A percentile compares a stretch with the other conserved stretches of the same genome.
phyloP scores from a whole-genome alignment of 2,329 filamentous ascomycete genomes.

The Penicillium sp. region DNA sequence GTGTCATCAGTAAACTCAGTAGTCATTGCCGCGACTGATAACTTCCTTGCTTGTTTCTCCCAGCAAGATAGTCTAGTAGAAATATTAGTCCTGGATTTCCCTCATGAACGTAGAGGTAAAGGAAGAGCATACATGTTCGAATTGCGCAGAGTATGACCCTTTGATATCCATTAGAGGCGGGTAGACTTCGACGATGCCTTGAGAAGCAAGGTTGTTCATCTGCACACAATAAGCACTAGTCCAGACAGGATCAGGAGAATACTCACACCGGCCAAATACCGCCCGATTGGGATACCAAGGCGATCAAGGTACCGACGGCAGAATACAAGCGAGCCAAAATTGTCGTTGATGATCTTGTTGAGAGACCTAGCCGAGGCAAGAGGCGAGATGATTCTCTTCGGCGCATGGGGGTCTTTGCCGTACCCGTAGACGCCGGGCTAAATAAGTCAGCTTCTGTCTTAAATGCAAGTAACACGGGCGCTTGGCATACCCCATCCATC shows the following conservation, averaged over 20 bases:
- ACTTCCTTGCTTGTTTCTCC: slow-evolving; percentile 50
- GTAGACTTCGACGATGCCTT: slow-evolving; percentile 59
- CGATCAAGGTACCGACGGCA: slow-evolving; percentile 62
- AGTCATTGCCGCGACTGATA: slow-evolving; percentile 54
- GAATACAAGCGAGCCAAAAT: slow-evolving; percentile 63
- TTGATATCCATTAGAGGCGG: slow-evolving; percentile 56
- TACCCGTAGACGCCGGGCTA: slow-evolving; percentile 56
- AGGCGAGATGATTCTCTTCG: slow-evolving; percentile 31
- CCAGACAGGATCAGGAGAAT: background rate
- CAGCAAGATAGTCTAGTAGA: slow-evolving; percentile 48
- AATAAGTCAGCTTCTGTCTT: background rate
- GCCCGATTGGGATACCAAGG: slow-evolving; percentile 52
- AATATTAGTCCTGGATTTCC: slow-evolving; percentile 8
- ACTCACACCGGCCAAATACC: slow-evolving; percentile 58
- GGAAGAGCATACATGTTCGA: slow-evolving; percentile 52
- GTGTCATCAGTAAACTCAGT: slow-evolving; percentile 31
- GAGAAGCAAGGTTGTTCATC: slow-evolving; percentile 58
- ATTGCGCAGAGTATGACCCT: slow-evolving; percentile 64
- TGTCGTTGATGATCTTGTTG: slow-evolving; percentile 59
- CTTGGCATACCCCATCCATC: slow-evolving; percentile 45
- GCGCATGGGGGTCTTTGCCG: slow-evolving; percentile 43
- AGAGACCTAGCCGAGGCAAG: slow-evolving; percentile 57
- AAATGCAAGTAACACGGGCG: background rate
- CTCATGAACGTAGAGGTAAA: background rate
- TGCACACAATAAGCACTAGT: slow-evolving; percentile 24